Percentiles rank a stretch among this genome's conserved stretches.
Conservation (phyloP, 768 basidiomycete species). For the Podaxis sp. region DNA sequence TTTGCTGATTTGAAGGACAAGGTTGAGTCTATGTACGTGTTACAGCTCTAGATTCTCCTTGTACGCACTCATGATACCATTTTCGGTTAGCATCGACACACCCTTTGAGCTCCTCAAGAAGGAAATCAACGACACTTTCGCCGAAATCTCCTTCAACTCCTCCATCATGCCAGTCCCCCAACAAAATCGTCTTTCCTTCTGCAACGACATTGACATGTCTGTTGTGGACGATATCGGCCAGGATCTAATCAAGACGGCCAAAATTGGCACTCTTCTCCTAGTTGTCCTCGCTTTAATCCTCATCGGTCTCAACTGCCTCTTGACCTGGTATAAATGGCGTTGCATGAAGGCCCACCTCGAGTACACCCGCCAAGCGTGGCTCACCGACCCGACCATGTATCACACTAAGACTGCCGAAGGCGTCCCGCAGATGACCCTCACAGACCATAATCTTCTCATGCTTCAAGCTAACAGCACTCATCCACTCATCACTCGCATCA, state of each 20-base stretch:
- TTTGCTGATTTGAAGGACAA: constrained; percentile 68
- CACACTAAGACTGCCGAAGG: constrained; percentile 29
- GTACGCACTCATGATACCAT: constrained; percentile 2
- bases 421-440: constrained; percentile 54
- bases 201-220: constrained; percentile 72
- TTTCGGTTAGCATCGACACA: constrained; percentile 55
- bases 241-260: constrained; percentile 75
- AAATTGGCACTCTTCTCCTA: constrained; percentile 75
- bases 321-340: constrained; percentile 91
- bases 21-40: constrained; percentile 62
- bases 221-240: constrained; percentile 81
- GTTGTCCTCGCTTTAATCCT: constrained; percentile 69
- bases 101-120: constrained; percentile 87
- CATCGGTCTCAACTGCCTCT: constrained; percentile 63
- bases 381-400: constrained; percentile 60
- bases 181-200: constrained; percentile 68
- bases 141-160: constrained; percentile 66
- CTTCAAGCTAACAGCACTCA: constrained; percentile 66
- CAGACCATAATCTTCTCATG: constrained; percentile 75
- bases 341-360: constrained; percentile 61
- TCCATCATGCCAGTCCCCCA: constrained; percentile 74
- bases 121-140: constrained; percentile 86
- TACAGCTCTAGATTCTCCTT: not conserved
- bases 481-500: constrained; percentile 67
- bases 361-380: constrained; percentile 74